Conservation (phyloP, 148 eudicot species). For the Rhododendron henanense region DNA sequence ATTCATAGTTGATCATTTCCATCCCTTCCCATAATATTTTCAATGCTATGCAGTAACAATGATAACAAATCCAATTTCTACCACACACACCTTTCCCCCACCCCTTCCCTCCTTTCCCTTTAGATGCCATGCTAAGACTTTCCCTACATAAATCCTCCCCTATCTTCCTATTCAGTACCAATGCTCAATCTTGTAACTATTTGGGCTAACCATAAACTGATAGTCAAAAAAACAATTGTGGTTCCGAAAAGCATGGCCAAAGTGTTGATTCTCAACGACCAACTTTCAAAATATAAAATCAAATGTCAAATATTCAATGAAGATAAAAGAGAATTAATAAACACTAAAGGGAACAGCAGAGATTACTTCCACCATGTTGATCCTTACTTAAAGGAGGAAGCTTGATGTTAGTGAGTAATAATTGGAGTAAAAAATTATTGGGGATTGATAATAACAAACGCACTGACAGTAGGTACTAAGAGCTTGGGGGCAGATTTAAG, state of each 20-base stretch:
- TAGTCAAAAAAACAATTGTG: not conserved
- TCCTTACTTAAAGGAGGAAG: not conserved
- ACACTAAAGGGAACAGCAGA: not conserved
- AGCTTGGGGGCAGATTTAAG: not conserved
- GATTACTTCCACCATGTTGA: not conserved
- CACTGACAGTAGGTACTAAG: not conserved
- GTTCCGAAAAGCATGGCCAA: not conserved
- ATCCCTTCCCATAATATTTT: not conserved
- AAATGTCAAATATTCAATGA: not conserved
- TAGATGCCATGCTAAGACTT: not conserved
- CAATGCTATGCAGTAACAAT: not conserved
- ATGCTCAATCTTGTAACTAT: not conserved
- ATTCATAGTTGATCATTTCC: not conserved
- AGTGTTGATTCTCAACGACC: not conserved
- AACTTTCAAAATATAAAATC: not conserved
- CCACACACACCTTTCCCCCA: not conserved
- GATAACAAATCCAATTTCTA: not conserved
- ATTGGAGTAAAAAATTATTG: too few species aligned
- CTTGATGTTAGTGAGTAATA: not conserved
- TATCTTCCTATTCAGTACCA: too few species aligned
- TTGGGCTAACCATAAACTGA: not conserved
- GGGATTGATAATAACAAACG: not conserved
- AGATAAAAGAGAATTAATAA: not conserved
- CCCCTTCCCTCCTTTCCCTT: not conserved
- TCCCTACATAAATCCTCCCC: not conserved